Evolutionary conservation across 2,329 filamentous ascomycete genomes (phyloP), one percentile per base, ranked within the genome.

Genomic region (Trichoderma harzianum): DNA sequence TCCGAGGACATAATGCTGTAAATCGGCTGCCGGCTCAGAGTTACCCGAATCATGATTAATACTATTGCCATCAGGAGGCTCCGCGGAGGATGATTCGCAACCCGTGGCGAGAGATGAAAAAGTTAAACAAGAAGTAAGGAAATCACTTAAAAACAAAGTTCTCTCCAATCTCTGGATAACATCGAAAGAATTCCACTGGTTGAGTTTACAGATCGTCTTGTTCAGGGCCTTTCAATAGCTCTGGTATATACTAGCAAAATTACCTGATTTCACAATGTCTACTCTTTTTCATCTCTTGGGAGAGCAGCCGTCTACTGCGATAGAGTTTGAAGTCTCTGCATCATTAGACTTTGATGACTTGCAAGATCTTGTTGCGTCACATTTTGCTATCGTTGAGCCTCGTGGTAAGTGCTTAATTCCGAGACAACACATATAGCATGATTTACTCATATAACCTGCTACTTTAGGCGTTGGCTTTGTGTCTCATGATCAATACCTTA

Each of bases 381-480:
- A 83, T 65, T 85, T 84, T 74, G 80, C 82, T 58, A 81, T 85
- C 68, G 83, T 84, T 57, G 80, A 83, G 7, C 76, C 82, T 5
- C 80, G 79, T 21, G 82, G 83, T 82, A 77, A 39, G 60, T 26
- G 14, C 32, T 7, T 6, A 3, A 21, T 14, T 2, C 11, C 0
- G n/a, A 57, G 16, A 57, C 14, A 10, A 18, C 7, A 21, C 2
- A 60, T 32, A 60, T 8, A 32, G 7, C 1, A 11, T 30, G 16
- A 12, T n/a, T 21, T 60, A 7, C 2, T 34, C 0, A n/a, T 34
- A 60, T 1, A 0, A 11, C 0, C 1, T 32, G 30, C 7, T 18
- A 10, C 11, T 62, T 16, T 3, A 62, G 60, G 60, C 5, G 60
- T 62, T 16, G 60, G 60, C 0, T 39, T 62, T 18, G 24, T 39